Percentiles rank a stretch among this genome's conserved stretches.
These are phyloP conservation scores for Backusella macrospora DNA, from an alignment of 192 early-diverging fungal species.

Conservation along the genomic window DNA sequence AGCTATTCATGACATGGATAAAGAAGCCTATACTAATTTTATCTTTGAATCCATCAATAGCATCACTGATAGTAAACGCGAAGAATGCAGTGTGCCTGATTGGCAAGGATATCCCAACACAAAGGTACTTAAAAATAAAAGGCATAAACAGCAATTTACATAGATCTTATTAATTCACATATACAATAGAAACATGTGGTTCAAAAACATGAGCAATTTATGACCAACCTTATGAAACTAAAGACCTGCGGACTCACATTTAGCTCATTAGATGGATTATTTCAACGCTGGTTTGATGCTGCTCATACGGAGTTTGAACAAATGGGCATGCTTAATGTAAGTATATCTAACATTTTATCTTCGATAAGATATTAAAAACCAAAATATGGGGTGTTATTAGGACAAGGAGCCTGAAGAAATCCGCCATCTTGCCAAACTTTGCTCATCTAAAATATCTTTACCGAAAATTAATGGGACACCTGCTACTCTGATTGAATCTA, in stretches of 20 bases:
- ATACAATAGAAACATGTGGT: slow-evolving; percentile 39
- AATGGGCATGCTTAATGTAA: slow-evolving; percentile 26
- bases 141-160: not conserved
- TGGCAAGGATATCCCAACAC: slow-evolving; percentile 7
- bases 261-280: slow-evolving; percentile 39
- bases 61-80: slow-evolving; percentile 46
- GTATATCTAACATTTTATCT: not conserved
- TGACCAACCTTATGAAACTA: slow-evolving; percentile 49
- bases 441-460: slow-evolving; percentile 9
- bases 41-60: slow-evolving; percentile 44
- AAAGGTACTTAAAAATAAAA: slow-evolving; percentile 15
- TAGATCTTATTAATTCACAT: not conserved
- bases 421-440: slow-evolving; percentile 21
- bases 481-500: slow-evolving; percentile 1
- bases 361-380: not conserved
- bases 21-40: slow-evolving; percentile 39
- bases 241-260: slow-evolving; percentile 49
- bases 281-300: slow-evolving; percentile 50
- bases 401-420: slow-evolving; percentile 25
- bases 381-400: not conserved
- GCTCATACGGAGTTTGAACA: slow-evolving; percentile 36
- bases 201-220: slow-evolving; percentile 41
- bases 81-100: slow-evolving; percentile 22
- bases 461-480: not conserved
- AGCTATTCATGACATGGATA: slow-evolving; percentile 47